These are phyloP conservation scores for Xylariaceae sp. DNA, from an alignment of 2,329 filamentous ascomycete species.

Conservation along the genomic window DNA sequence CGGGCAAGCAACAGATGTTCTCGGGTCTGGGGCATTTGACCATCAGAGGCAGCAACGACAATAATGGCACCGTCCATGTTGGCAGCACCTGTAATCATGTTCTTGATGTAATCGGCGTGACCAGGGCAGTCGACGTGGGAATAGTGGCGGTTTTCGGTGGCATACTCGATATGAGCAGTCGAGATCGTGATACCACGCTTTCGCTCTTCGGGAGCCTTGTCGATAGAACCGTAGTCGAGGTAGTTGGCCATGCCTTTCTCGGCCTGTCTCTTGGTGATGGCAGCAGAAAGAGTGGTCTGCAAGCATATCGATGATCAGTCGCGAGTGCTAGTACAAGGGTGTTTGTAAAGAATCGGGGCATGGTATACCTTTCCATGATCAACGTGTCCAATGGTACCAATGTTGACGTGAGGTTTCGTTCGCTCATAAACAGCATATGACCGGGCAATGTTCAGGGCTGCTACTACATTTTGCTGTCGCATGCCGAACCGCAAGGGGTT, in stretches of 20 bases:
- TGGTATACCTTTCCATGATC: slow-evolving; percentile 91
- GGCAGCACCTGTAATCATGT: slow-evolving; percentile 99
- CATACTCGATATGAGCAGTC: slow-evolving; percentile 97
- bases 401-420: slow-evolving; percentile 96
- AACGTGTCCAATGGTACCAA: slow-evolving; percentile 99
- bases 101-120: slow-evolving; percentile 99
- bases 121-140: slow-evolving; percentile 99
- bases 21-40: slow-evolving; percentile 99
- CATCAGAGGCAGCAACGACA: slow-evolving; percentile 95
- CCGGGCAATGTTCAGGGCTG: slow-evolving; percentile 61
- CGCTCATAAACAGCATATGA: slow-evolving; percentile 74
- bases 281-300: slow-evolving; percentile 94
- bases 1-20: slow-evolving; percentile 97
- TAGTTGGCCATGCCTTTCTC: slow-evolving; percentile 92
- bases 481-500: slow-evolving; percentile 74
- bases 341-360: neutral
- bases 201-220: slow-evolving; percentile 98
- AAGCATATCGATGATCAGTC: neutral
- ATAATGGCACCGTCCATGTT: slow-evolving; percentile 99
- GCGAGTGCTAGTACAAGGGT: too few relatives aligned
- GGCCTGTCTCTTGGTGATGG: slow-evolving; percentile 97
- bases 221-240: slow-evolving; percentile 95
- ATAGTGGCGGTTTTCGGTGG: slow-evolving; percentile 92
- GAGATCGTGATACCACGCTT: slow-evolving; percentile 99
- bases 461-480: slow-evolving; percentile 57